These are phyloP conservation scores for Fraxinus albicans DNA, from an alignment of 305 asterid species.

Conservation along the genomic window DNA sequence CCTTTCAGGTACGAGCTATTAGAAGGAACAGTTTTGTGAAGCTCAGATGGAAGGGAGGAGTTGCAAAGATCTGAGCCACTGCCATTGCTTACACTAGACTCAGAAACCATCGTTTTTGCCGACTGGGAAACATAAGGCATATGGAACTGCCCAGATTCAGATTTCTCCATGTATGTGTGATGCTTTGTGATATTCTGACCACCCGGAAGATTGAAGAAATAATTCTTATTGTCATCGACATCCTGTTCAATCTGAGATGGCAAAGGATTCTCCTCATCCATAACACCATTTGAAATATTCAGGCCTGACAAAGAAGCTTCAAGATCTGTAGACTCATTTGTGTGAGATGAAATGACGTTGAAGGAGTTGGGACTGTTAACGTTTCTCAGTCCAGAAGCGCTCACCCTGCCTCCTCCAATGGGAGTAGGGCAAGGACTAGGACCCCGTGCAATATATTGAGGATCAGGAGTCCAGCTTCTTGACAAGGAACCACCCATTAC, in stretches of 20 bases:
- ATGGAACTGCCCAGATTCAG: conserved; percentile 43
- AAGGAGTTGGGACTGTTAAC: conserved; percentile 61
- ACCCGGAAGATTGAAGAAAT: conserved; percentile 60
- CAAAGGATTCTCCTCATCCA: conserved; percentile 47
- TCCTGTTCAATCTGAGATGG: conserved; percentile 49
- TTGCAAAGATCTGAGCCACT: conserved; percentile 40
- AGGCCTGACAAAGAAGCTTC: conserved; percentile 74
- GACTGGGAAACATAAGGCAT: conserved; percentile 31
- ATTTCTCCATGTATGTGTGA: conserved; percentile 50
- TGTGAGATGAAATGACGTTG: conserved; percentile 50
- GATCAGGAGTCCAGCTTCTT: conserved; percentile 94
- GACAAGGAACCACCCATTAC: conserved; percentile 86
- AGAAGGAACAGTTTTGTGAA: conserved; percentile 47
- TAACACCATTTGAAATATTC: conserved; percentile 71
- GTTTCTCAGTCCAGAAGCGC: conserved; percentile 57
- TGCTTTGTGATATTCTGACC: conserved; percentile 59
- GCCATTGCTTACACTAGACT: conserved; percentile 40
- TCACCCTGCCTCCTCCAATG: conserved; percentile 77
- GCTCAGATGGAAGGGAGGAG: conserved; percentile 40
- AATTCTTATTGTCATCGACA: conserved; percentile 50
- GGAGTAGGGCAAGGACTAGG: conserved; percentile 94
- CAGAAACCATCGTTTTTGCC: conserved; percentile 37
- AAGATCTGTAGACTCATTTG: conserved; percentile 64
- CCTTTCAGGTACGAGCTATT: conserved; percentile 28
- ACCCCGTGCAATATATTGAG: conserved; percentile 72